phyloP scores from a whole-genome alignment of 1,284 basidiomycete genomes.

The Leucoagaricus sp. region DNA sequence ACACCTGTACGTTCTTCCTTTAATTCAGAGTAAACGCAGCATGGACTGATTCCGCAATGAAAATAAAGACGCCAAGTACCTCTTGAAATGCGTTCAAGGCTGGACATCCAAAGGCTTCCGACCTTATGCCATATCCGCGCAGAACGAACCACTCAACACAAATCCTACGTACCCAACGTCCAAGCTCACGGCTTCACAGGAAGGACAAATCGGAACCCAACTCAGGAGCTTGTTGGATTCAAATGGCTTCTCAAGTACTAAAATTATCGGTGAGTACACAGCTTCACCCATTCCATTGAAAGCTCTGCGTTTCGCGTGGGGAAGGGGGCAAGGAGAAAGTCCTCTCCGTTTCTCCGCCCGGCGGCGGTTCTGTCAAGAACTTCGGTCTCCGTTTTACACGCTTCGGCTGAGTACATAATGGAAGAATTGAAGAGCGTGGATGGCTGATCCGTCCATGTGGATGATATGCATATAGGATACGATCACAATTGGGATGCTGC shows the following conservation, averaged over 20 bases:
- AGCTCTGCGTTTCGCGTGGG: not conserved
- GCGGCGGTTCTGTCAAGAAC: not conserved
- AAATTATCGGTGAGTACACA: constrained; percentile 40
- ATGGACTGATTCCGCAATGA: not conserved
- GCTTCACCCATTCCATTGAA: constrained; percentile 21
- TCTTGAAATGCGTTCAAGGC: constrained; percentile 51
- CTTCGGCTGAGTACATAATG: constrained; percentile 6
- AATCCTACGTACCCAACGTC: constrained; percentile 51
- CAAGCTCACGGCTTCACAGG: constrained; percentile 35
- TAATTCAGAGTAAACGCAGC: not conserved
- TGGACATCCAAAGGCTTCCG: constrained; percentile 45
- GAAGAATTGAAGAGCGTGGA: constrained; percentile 6
- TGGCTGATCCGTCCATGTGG: constrained; percentile 14
- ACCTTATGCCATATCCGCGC: constrained; percentile 48
- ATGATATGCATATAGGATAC: constrained; percentile 26
- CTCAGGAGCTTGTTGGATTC: constrained; percentile 45
- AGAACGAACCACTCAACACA: constrained; percentile 50
- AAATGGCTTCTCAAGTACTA: constrained; percentile 47
- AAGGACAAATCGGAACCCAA: constrained; percentile 43
- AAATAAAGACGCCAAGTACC: constrained; percentile 45
- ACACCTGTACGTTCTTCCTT: constrained; percentile 15
- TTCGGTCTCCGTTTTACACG: not conserved
- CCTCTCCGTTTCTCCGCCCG: not conserved
- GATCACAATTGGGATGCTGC: constrained; percentile 52
- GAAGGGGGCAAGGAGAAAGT: not conserved